Evolutionary conservation across 371 early-diverging fungal genomes (phyloP), one percentile per base, ranked within the genome.

Genomic region (Saksenaea vasiformis): DNA sequence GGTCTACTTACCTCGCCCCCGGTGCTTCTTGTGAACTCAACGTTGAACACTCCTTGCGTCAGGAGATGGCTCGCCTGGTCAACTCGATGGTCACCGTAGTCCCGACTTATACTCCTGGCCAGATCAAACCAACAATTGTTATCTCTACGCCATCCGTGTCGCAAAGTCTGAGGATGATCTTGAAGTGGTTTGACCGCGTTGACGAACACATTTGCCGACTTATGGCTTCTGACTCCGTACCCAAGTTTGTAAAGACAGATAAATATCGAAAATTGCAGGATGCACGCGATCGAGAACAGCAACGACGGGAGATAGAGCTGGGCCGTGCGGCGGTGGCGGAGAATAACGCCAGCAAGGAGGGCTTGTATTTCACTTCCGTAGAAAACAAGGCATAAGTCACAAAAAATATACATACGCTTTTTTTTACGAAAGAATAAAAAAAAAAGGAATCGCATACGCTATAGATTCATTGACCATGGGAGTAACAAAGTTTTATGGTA

Each of bases 221-320:
- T 15, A 87, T 90, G 88, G 90, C 92, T 13, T 85, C 85, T 5
- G 92, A 91, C 60, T 90, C 90, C 5, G 86, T 90, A 17, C 90
- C 92, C 0, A 91, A 89, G 74, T 91, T 90, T 69, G 74, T 86
- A 17, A 88, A 82, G 65, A 90, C 92, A 0, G 85, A 86, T 28
- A 79, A 79, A 65, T 91, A 91, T 65, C 72, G 70, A 8, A 67
- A 65, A 31, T 35, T 69, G 10, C 51, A 47, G 24, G 51, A 47
- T 22, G 51, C 51, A 22, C 51, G 51, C 11, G 51, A 47, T 22
- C n/a, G 51, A 22, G 51, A 47, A 47, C 51, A 47, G 8, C 51
- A 47, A 0, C 51, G 51, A 19, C 51, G 51, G 0, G 51, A 47
- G 10, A 10, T 7, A 47, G 51, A 22, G 19, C 8, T 47, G 22